Conservation (phyloP, 2,329 filamentous ascomycete species). For the Endocalyx cinctus region DNA sequence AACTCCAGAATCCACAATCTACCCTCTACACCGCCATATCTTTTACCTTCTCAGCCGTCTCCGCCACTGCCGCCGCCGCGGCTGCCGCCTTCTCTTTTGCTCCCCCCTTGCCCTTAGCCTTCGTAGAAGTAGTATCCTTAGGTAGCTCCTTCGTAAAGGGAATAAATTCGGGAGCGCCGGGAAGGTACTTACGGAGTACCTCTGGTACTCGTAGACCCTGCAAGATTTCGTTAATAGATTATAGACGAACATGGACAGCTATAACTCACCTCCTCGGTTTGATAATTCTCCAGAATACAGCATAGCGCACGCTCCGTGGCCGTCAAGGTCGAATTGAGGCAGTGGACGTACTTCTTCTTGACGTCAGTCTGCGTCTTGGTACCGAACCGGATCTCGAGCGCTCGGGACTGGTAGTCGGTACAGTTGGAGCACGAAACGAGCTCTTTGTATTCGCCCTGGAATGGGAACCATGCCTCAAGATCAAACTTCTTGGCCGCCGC, state of each 20-base stretch:
- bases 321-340: conserved; percentile 82
- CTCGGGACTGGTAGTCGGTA: conserved; percentile 93
- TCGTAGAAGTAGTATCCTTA: conserved; percentile 65
- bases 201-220: conserved; percentile 72
- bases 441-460: conserved; percentile 97
- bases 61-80: conserved; percentile 15
- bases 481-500: conserved; percentile 90
- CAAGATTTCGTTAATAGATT: conserved; percentile 2
- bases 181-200: conserved; percentile 81
- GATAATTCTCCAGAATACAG: conserved; percentile 95
- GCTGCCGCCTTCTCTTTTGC: conserved; percentile 22
- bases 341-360: conserved; percentile 92
- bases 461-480: conserved; percentile 93
- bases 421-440: conserved; percentile 95
- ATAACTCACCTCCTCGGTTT: conserved; percentile 70
- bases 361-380: conserved; percentile 79
- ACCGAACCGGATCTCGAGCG: conserved; percentile 88
- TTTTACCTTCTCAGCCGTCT: conserved; percentile 24
- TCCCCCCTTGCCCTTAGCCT: conserved; percentile 37
- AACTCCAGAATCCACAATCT: background rate
- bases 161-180: conserved; percentile 83
- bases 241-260: background rate
- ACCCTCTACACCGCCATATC: conserved; percentile 18
- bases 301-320: conserved; percentile 90
- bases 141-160: conserved; percentile 82